These are phyloP conservation scores for Bjerkandera adusta DNA, from an alignment of 1,284 basidiomycete species.

Conservation along the genomic window DNA sequence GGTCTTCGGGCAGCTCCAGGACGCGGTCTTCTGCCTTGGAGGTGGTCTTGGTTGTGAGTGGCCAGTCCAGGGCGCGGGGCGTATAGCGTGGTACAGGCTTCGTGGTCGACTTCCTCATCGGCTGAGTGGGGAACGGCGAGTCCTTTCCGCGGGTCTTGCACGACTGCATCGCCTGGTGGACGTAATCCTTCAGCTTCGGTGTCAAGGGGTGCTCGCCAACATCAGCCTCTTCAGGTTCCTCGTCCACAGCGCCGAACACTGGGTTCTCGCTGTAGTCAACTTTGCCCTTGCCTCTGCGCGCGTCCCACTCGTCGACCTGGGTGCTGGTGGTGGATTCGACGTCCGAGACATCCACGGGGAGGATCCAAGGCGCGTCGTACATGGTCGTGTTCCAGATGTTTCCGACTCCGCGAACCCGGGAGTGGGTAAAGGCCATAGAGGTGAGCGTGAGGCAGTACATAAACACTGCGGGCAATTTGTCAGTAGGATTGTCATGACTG, in stretches of 20 bases:
- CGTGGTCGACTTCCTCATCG: not conserved
- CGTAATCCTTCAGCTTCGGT: no score
- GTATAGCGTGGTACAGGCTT: constrained; percentile 2
- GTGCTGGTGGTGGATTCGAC: constrained; percentile 1
- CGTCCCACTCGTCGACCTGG: not conserved
- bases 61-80: constrained; percentile 45
- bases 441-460: constrained; percentile 54
- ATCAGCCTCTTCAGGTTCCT: no score
- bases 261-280: constrained; percentile 20
- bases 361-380: constrained; percentile 60
- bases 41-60: no score
- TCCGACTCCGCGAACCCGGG: constrained; percentile 40
- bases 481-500: constrained; percentile 9
- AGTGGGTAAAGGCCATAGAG: constrained; percentile 38
- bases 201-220: no score
- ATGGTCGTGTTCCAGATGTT: constrained; percentile 52
- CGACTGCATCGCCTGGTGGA: not conserved
- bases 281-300: constrained; percentile 4
- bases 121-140: not conserved
- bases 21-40: no score
- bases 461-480: constrained; percentile 37
- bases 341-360: no score
- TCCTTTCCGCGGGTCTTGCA: not conserved
- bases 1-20: constrained; percentile 26
- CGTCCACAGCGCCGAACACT: constrained; percentile 16